Evolutionary conservation across 768 basidiomycete genomes (phyloP).

Genomic region (Albatrellus ellisii): DNA sequence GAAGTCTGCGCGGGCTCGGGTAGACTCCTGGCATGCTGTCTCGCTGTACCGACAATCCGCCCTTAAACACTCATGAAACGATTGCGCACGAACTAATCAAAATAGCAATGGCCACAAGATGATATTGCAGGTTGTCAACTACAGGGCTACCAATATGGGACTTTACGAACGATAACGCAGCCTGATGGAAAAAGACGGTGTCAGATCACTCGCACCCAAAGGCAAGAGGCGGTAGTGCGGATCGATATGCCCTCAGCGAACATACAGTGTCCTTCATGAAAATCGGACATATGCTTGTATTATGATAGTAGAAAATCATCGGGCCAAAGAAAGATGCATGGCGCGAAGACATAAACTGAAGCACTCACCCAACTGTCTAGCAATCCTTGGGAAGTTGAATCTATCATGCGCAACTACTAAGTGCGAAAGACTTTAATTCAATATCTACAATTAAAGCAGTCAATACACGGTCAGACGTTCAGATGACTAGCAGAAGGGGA

Average conservation of each 20-base stretch:
- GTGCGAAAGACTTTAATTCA: background rate
- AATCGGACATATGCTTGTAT: constrained; percentile 17
- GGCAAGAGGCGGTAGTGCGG: too few species aligned
- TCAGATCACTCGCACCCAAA: too few species aligned
- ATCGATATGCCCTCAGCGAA: constrained; percentile 16
- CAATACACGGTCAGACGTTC: background rate
- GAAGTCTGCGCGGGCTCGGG: too few species aligned
- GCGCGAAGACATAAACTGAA: background rate
- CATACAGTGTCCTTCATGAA: constrained; percentile 14
- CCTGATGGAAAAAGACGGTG: too few species aligned
- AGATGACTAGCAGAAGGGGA: background rate
- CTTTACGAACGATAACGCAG: too few species aligned
- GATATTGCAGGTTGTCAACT: too few species aligned
- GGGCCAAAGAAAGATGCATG: constrained; percentile 1
- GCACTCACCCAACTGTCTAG: constrained; percentile 3
- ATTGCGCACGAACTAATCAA: too few species aligned
- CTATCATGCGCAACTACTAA: background rate
- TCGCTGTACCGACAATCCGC: too few species aligned
- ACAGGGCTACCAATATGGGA: too few species aligned
- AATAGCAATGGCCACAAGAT: too few species aligned
- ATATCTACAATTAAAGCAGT: background rate
- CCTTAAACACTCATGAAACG: too few species aligned
- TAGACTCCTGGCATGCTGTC: too few species aligned
- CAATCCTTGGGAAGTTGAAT: background rate
- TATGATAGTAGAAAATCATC: constrained; percentile 9